phyloP scores from a whole-genome alignment of 371 early-diverging fungal species.

The Rhizopus arrhizus region DNA sequence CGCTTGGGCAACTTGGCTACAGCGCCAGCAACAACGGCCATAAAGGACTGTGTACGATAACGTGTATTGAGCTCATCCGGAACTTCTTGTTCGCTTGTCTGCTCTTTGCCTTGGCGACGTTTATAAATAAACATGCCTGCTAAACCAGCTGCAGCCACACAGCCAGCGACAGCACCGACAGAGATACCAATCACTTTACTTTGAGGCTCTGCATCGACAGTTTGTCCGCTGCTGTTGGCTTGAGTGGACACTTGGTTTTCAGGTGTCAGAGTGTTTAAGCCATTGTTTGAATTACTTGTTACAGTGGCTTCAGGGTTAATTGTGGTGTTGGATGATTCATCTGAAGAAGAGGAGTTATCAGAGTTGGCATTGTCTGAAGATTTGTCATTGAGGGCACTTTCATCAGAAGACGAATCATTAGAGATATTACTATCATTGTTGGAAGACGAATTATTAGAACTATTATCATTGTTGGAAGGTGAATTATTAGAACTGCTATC shows the following conservation, averaged over 20 bases:
- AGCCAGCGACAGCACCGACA: conserved; percentile 42
- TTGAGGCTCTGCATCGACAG: conserved; percentile 24
- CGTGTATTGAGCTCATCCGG: conserved; percentile 32
- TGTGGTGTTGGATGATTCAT: background rate
- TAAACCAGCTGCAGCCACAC: conserved; percentile 40
- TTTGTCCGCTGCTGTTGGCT: conserved; percentile 13
- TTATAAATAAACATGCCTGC: conserved; percentile 43
- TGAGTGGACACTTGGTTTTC: conserved; percentile 19
- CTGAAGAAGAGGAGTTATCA: background rate
- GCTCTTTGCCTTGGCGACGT: conserved; percentile 28
- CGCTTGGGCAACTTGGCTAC: conserved; percentile 38
- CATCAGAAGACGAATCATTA: background rate
- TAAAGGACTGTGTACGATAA: conserved; percentile 40
- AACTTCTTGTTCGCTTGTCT: conserved; percentile 20
- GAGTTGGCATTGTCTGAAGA: too few relatives aligned
- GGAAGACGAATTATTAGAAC: too few relatives aligned
- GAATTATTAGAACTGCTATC: background rate
- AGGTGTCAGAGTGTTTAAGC: background rate
- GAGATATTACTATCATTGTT: background rate
- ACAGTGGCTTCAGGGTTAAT: conserved; percentile 1
- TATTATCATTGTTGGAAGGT: background rate
- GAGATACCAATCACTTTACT: conserved; percentile 36
- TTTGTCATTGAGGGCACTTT: background rate
- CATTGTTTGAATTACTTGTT: background rate
- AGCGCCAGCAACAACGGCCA: conserved; percentile 44